These are phyloP conservation scores for Melocanna baccifera DNA, from an alignment of 176 grass and related monocot species.

Conservation along the genomic window DNA sequence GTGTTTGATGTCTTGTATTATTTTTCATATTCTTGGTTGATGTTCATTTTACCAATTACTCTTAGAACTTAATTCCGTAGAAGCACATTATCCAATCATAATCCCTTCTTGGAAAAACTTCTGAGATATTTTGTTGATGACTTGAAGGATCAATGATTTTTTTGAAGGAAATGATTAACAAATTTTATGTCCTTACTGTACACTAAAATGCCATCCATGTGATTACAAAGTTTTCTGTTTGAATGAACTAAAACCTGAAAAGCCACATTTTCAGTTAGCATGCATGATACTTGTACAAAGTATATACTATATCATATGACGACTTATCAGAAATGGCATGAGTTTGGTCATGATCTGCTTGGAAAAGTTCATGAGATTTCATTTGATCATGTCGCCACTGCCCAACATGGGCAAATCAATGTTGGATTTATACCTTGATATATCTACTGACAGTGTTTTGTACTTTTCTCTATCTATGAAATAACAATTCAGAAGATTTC, in stretches of 20 bases:
- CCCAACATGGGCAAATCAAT: not conserved
- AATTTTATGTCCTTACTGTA: not conserved
- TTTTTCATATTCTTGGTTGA: not conserved
- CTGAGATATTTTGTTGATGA: not conserved
- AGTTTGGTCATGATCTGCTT: not conserved
- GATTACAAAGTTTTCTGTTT: not conserved
- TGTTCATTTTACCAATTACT: not conserved
- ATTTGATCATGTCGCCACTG: not conserved
- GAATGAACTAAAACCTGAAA: not conserved
- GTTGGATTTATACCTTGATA: not conserved
- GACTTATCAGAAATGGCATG: not conserved
- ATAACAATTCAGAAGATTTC: not conserved
- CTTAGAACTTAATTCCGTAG: not conserved
- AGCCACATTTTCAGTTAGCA: not conserved
- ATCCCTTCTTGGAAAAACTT: not conserved
- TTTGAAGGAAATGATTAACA: not conserved
- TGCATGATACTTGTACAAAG: not conserved
- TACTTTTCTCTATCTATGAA: conserved; percentile 12
- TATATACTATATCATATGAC: not conserved
- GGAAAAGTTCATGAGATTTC: not conserved
- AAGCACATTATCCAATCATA: not conserved
- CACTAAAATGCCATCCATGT: not conserved
- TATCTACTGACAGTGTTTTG: not conserved
- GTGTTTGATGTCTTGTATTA: not conserved
- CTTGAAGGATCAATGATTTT: not conserved